Conservation (phyloP, 2,329 filamentous ascomycete genomes). For the Thielaviopsis punctulata region DNA sequence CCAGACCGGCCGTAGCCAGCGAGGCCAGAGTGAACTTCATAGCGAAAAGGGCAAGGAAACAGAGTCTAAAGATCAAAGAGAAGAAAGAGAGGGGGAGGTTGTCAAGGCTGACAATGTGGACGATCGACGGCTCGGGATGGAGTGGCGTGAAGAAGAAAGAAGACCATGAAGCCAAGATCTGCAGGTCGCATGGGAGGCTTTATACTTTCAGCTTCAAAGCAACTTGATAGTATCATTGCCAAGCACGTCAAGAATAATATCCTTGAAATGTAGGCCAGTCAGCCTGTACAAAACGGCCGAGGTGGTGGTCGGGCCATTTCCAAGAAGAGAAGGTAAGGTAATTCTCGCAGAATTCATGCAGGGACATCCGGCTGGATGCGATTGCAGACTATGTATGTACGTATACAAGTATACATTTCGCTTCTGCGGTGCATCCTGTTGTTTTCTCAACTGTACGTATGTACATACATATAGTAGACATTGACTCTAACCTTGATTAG, state of each 20-base stretch:
- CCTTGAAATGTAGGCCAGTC: too few relatives aligned
- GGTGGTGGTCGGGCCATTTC: background rate
- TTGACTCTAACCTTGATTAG: too few relatives aligned
- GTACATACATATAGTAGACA: too few relatives aligned
- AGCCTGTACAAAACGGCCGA: too few relatives aligned
- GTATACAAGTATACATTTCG: too few relatives aligned
- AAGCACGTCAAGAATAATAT: background rate
- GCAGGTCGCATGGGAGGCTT: background rate
- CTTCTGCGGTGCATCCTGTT: too few relatives aligned
- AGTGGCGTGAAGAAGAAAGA: background rate
- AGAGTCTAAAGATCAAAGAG: background rate
- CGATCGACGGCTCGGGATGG: background rate
- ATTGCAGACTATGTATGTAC: background rate
- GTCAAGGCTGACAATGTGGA: background rate
- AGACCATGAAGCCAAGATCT: background rate
- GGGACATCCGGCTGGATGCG: background rate
- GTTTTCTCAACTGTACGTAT: too few relatives aligned
- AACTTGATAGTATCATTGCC: background rate
- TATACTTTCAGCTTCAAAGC: background rate
- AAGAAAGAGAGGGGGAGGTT: background rate
- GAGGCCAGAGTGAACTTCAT: conserved; percentile 20
- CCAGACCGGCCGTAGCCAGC: conserved; percentile 17
- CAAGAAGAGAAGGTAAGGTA: conserved; percentile 4
- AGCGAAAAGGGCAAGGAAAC: conserved; percentile 5
- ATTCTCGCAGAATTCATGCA: background rate